Evolutionary conservation across 768 basidiomycete species (phyloP).

Genomic region (Lactarius psammicola): DNA sequence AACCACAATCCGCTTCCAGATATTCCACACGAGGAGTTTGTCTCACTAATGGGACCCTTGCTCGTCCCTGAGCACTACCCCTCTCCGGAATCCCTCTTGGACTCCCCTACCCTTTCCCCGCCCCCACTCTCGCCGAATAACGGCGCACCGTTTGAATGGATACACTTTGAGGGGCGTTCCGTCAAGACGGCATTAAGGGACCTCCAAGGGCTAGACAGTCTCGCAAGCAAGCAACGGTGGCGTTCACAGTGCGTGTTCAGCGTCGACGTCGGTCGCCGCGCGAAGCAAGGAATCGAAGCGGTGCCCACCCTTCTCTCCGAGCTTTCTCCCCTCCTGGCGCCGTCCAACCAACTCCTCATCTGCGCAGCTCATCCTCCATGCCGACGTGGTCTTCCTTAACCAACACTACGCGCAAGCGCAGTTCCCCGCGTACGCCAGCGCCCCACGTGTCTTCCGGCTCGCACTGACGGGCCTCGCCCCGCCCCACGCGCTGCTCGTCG

Average conservation of each 20-base stretch:
- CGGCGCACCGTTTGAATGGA: constrained; percentile 76
- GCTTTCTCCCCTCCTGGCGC: neutral
- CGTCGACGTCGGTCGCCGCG: constrained; percentile 70
- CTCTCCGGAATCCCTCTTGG: constrained; percentile 36
- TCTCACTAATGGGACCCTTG: constrained; percentile 73
- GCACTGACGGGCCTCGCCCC: constrained; percentile 66
- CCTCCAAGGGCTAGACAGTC: constrained; percentile 74
- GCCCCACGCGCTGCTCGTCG: constrained; percentile 76
- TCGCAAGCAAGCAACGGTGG: constrained; percentile 83
- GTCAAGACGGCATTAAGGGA: constrained; percentile 79
- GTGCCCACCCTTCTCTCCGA: constrained; percentile 44
- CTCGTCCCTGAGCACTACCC: constrained; percentile 78
- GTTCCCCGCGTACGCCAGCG: constrained; percentile 56
- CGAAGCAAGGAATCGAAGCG: constrained; percentile 75
- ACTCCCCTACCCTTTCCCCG: constrained; percentile 26
- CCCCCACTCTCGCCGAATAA: constrained; percentile 30
- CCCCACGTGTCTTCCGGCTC: constrained; percentile 74
- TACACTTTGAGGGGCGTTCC: constrained; percentile 81
- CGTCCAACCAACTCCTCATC: constrained; percentile 10
- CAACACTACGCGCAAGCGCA: constrained; percentile 64
- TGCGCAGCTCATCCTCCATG: constrained; percentile 72
- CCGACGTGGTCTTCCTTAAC: constrained; percentile 78
- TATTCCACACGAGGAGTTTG: constrained; percentile 83
- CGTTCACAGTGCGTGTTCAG: constrained; percentile 79
- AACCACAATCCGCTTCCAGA: constrained; percentile 89